These are phyloP conservation scores for Mycena venus DNA, from an alignment of 768 basidiomycete genomes.

Conservation along the genomic window DNA sequence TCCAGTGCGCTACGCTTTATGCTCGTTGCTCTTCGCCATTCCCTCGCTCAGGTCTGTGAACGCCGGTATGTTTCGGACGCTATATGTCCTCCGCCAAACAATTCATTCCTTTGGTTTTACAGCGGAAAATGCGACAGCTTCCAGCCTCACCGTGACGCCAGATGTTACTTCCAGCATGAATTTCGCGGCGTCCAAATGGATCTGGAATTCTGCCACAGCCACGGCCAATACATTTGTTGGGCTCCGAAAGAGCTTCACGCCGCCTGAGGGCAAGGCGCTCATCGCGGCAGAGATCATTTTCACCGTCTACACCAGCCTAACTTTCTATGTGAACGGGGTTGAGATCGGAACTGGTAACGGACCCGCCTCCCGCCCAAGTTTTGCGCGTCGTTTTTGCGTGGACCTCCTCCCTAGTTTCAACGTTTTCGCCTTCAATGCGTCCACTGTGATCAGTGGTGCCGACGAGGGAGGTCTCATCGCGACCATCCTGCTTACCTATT, in stretches of 20 bases:
- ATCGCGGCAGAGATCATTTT: constrained; percentile 1
- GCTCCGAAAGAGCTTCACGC: background rate
- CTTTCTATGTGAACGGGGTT: constrained; percentile 16
- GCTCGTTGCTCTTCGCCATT: background rate
- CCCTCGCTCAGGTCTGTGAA: background rate
- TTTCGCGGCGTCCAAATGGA: constrained; percentile 16
- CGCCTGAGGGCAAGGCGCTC: constrained; percentile 11
- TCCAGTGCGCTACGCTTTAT: background rate
- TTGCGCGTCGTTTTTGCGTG: constrained; percentile 9
- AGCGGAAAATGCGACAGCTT: background rate
- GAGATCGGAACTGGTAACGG: background rate
- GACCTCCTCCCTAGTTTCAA: constrained; percentile 20
- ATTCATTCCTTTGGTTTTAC: background rate
- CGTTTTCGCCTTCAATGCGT: constrained; percentile 18
- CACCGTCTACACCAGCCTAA: background rate
- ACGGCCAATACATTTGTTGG: background rate
- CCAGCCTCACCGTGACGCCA: background rate
- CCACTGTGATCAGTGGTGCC: background rate
- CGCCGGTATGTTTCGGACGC: background rate
- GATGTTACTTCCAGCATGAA: background rate
- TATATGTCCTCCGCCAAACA: background rate
- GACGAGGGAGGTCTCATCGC: background rate
- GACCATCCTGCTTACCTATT: constrained; percentile 13
- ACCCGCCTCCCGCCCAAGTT: background rate
- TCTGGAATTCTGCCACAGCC: background rate